Evolutionary conservation across 2,329 filamentous ascomycete genomes (phyloP).

Genomic region (Amylocarpus encephaloides): DNA sequence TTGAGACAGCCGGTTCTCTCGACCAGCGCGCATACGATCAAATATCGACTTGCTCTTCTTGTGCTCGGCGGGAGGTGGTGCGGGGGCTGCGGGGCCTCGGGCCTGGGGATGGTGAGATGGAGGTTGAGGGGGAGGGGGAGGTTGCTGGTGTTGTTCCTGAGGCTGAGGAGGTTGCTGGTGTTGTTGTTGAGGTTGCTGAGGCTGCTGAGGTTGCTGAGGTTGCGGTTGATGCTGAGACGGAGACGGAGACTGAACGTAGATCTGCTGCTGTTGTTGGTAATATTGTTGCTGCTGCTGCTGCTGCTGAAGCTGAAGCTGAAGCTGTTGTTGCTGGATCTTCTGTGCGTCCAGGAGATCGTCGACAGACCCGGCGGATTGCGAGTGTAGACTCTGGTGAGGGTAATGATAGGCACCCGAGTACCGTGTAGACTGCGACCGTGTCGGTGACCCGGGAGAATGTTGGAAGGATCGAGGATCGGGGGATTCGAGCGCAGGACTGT

Average conservation of each 20-base stretch:
- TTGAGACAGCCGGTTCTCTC: slow-evolving; percentile 21
- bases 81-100: slow-evolving; percentile 6
- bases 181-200: not conserved
- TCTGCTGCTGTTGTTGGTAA: not conserved
- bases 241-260: too few relatives aligned
- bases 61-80: slow-evolving; percentile 19
- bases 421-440: slow-evolving; percentile 26
- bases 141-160: slow-evolving; percentile 1
- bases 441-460: slow-evolving; percentile 15
- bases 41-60: slow-evolving; percentile 29
- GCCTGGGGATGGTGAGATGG: not conserved
- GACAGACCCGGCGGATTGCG: slow-evolving; percentile 18
- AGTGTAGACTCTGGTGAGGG: slow-evolving; percentile 10
- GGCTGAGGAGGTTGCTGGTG: not conserved
- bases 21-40: slow-evolving; percentile 28
- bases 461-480: slow-evolving; percentile 20
- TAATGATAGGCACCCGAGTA: slow-evolving; percentile 16
- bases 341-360: slow-evolving; percentile 25
- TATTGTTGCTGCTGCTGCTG: not conserved
- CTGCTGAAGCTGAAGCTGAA: not conserved
- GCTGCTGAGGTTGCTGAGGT: not conserved
- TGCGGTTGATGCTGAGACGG: not conserved
- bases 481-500: slow-evolving; percentile 21
- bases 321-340: slow-evolving; percentile 17
- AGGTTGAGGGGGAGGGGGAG: not conserved